These are phyloP conservation scores for Daedaleopsis sinensis DNA, from an alignment of 768 basidiomycete species.

Conservation along the genomic window DNA sequence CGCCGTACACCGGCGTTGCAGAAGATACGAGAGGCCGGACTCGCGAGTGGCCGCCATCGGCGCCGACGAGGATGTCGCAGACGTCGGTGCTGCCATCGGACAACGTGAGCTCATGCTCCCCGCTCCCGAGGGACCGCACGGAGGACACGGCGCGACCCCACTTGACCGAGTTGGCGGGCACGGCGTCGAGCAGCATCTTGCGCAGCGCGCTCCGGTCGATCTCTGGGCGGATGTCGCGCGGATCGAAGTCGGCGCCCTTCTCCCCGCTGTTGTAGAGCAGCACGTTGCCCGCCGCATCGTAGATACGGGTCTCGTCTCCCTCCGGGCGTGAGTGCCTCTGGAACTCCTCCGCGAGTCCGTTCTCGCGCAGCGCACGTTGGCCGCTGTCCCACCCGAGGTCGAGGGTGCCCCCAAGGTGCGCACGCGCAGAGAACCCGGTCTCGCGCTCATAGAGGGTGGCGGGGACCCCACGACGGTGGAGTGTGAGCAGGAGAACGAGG, in stretches of 20 bases:
- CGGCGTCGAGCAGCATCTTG: conserved; percentile 1
- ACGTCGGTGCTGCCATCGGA: neutral
- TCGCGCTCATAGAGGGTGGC: conserved; percentile 8
- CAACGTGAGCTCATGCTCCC: neutral
- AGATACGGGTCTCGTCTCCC: neutral
- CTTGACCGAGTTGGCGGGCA: neutral
- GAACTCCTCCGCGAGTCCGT: neutral
- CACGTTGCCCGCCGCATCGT: neutral
- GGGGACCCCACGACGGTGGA: conserved; percentile 2
- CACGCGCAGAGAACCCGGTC: neutral
- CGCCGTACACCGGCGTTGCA: conserved; percentile 37
- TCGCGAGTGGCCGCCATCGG: conserved; percentile 45
- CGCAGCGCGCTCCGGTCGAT: conserved; percentile 1
- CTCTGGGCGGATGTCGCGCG: neutral
- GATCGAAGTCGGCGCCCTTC: neutral
- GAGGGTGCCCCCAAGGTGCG: neutral
- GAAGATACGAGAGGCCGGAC: conserved; percentile 37
- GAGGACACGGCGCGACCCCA: neutral
- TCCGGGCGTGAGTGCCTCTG: neutral
- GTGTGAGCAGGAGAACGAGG: conserved; percentile 6
- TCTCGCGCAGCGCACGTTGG: conserved; percentile 6
- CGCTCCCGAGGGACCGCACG: neutral
- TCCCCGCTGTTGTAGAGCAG: neutral
- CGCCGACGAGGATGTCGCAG: conserved; percentile 35
- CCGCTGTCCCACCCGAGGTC: conserved; percentile 1